Percentiles rank a stretch among this genome's conserved stretches.
These are phyloP conservation scores for Colletotrichum incanum DNA, from an alignment of 2,329 filamentous ascomycete species.

Conservation along the genomic window DNA sequence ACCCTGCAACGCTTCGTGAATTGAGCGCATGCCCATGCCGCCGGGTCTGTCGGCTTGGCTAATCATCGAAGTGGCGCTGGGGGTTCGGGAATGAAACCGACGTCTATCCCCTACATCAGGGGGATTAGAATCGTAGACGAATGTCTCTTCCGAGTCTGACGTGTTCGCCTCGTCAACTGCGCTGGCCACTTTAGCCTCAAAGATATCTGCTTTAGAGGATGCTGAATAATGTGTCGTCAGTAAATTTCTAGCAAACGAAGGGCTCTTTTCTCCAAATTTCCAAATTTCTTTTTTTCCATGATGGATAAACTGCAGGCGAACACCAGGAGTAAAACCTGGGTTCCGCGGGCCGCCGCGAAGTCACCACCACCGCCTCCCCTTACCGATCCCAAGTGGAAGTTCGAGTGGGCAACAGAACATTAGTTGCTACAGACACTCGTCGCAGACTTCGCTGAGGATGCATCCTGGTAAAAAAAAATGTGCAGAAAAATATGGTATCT, in stretches of 20 bases:
- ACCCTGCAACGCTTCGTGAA: constrained; percentile 59
- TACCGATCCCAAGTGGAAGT: constrained; percentile 53
- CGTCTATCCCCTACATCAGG: constrained; percentile 76
- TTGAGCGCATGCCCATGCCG: constrained; percentile 68
- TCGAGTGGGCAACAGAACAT: constrained; percentile 55
- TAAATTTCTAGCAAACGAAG: constrained; percentile 58
- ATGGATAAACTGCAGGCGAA: background rate
- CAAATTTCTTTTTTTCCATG: constrained; percentile 43
- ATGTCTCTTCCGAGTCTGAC: constrained; percentile 97
- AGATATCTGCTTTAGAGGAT: constrained; percentile 97
- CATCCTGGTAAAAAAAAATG: constrained; percentile 45
- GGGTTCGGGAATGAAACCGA: constrained; percentile 93
- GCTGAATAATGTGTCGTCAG: constrained; percentile 70
- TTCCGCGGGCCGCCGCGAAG: constrained; percentile 45
- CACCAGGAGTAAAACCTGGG: constrained; percentile 28
- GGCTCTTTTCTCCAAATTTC: no score
- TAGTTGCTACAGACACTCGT: constrained; percentile 52
- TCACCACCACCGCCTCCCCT: constrained; percentile 50
- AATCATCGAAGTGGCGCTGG: constrained; percentile 88
- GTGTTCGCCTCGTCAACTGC: constrained; percentile 97
- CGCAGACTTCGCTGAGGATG: constrained; percentile 60
- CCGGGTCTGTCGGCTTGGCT: constrained; percentile 76
- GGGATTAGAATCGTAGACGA: constrained; percentile 98
- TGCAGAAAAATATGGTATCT: constrained; percentile 56
- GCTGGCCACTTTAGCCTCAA: constrained; percentile 96